A percentile compares a stretch with the other conserved stretches of the same genome.
Conservation (phyloP, 768 basidiomycete genomes). For the Mycena sanguinolenta region DNA sequence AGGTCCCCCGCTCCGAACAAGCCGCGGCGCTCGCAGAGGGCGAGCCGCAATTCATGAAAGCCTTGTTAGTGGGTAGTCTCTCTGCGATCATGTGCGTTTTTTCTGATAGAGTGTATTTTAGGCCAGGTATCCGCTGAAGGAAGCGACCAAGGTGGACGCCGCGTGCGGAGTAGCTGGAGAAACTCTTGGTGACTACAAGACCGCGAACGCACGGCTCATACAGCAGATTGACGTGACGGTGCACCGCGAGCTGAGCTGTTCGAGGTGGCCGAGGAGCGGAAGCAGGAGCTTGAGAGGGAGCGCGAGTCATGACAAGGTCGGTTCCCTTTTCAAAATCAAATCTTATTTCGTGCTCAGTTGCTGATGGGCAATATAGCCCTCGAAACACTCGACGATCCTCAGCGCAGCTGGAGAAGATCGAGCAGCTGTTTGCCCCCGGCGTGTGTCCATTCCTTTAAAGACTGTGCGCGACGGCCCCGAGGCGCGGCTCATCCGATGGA, state of each 20-base stretch:
- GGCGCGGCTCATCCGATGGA: constrained; percentile 75
- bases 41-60: constrained; percentile 75
- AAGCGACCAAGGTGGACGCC: constrained; percentile 54
- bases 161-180: constrained; percentile 65
- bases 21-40: constrained; percentile 57
- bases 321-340: too few relatives aligned
- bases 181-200: constrained; percentile 61
- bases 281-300: too few relatives aligned
- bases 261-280: constrained; percentile 54
- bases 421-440: constrained; percentile 79
- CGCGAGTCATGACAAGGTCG: too few relatives aligned
- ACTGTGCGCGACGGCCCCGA: constrained; percentile 68
- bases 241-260: constrained; percentile 52
- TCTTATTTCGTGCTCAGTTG: too few relatives aligned
- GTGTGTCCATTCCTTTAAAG: constrained; percentile 73
- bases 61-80: constrained; percentile 67
- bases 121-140: constrained; percentile 77
- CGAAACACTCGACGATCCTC: constrained; percentile 50
- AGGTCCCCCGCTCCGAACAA: constrained; percentile 47
- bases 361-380: constrained; percentile 61
- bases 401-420: constrained; percentile 62
- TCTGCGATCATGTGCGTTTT: neutral
- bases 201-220: constrained; percentile 58
- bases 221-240: constrained; percentile 61
- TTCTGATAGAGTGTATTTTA: constrained; percentile 46